phyloP scores from a whole-genome alignment of 345 rosid genomes.

The Eucalyptus victrix region DNA sequence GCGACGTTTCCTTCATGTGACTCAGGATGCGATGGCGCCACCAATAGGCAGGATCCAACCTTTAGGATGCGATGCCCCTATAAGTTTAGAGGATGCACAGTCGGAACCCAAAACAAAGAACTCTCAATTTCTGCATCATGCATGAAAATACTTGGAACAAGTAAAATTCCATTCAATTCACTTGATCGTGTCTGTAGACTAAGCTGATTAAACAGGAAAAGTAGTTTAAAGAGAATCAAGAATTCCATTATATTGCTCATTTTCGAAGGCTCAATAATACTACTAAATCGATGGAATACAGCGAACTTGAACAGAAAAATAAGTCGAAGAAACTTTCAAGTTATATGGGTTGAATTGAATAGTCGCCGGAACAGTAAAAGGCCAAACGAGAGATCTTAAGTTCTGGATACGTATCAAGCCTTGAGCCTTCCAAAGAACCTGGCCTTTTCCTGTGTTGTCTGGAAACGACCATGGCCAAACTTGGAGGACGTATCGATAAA shows the following conservation, averaged over 20 bases:
- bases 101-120: background rate
- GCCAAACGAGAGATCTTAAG: background rate
- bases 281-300: background rate
- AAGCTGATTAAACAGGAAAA: background rate
- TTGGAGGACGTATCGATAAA: slow-evolving; percentile 68
- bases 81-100: background rate
- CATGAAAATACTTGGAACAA: background rate
- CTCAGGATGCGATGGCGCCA: background rate
- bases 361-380: background rate
- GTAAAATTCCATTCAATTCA: background rate
- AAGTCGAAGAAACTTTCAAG: background rate
- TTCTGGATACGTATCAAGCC: slow-evolving; percentile 14
- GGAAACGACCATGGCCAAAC: slow-evolving; percentile 71
- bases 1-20: background rate
- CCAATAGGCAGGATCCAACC: background rate
- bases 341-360: background rate
- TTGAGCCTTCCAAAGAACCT: slow-evolving; percentile 54
- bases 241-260: background rate
- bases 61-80: background rate
- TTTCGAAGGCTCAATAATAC: background rate
- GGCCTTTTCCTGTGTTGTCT: slow-evolving; percentile 69
- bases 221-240: background rate
- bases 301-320: background rate
- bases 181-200: background rate
- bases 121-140: background rate